Evolutionary conservation across 2,329 filamentous ascomycete species (phyloP).

Genomic region (Phoma sp.): DNA sequence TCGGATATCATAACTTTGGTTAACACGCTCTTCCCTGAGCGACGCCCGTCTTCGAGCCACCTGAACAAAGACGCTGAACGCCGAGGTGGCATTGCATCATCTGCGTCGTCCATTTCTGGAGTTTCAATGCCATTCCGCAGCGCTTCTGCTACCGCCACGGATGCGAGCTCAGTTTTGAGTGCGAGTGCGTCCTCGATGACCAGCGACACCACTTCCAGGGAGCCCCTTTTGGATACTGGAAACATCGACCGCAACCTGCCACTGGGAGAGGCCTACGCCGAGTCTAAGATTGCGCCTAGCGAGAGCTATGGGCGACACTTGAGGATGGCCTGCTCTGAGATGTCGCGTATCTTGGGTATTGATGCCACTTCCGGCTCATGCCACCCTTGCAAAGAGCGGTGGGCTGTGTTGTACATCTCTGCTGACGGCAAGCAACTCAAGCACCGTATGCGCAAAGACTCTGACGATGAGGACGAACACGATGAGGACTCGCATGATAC

Average conservation of each 20-base stretch:
- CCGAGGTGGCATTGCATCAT: conserved; percentile 54
- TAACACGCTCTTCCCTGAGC: conserved; percentile 83
- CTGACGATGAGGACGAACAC: conserved; percentile 68
- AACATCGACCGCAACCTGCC: conserved; percentile 30
- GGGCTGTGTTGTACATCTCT: conserved; percentile 82
- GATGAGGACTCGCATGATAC: conserved; percentile 65
- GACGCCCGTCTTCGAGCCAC: conserved; percentile 66
- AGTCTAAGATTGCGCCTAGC: conserved; percentile 59
- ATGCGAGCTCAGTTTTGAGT: conserved; percentile 74
- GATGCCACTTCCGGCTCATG: conserved; percentile 72
- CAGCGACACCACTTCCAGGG: conserved; percentile 74
- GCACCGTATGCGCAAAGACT: conserved; percentile 75
- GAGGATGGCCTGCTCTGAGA: conserved; percentile 72
- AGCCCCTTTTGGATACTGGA: conserved; percentile 64
- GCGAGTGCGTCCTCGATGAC: conserved; percentile 75
- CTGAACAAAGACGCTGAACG: conserved; percentile 56
- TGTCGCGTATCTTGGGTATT: conserved; percentile 70
- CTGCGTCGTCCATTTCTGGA: conserved; percentile 59
- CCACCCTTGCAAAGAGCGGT: conserved; percentile 82
- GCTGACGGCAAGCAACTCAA: conserved; percentile 74
- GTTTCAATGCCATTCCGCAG: conserved; percentile 60
- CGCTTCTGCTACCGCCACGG: conserved; percentile 60
- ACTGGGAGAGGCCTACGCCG: conserved; percentile 34
- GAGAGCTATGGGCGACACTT: conserved; percentile 60
- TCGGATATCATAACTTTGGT: conserved; percentile 81